These are phyloP conservation scores for Leccinum pachyderme DNA, from an alignment of 1,284 basidiomycete genomes.

Conservation along the genomic window DNA sequence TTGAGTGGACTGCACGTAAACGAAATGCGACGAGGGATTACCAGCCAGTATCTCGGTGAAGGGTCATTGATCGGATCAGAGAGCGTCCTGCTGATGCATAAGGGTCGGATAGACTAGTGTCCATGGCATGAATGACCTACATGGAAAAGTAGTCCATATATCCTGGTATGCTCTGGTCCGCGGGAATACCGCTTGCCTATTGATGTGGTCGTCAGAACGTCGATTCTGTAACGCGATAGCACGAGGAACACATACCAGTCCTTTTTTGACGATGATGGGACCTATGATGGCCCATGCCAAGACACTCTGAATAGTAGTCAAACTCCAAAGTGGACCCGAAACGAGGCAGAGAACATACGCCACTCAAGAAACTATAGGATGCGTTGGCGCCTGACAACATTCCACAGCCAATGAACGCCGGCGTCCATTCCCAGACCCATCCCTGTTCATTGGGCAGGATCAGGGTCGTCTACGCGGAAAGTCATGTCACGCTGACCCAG, in stretches of 20 bases:
- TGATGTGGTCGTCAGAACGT: neutral
- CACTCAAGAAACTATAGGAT: conserved; percentile 54
- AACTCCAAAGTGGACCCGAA: neutral
- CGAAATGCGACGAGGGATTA: neutral
- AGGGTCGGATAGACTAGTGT: neutral
- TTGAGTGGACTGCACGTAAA: neutral
- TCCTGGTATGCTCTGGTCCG: neutral
- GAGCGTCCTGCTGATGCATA: neutral
- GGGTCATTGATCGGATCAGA: neutral
- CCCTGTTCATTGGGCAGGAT: conserved; percentile 35
- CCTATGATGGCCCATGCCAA: conserved; percentile 69
- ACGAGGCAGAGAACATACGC: conserved; percentile 32
- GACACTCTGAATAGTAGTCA: conserved; percentile 46
- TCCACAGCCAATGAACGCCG: conserved; percentile 67
- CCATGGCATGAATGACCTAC: neutral
- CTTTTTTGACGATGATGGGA: conserved; percentile 54
- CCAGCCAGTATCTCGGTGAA: conserved; percentile 2
- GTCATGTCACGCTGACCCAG: conserved; percentile 6
- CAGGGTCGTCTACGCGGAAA: neutral
- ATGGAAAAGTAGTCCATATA: conserved; percentile 1
- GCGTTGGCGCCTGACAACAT: conserved; percentile 68
- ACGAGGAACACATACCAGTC: conserved; percentile 18
- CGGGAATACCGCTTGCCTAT: neutral
- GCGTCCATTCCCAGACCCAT: conserved; percentile 36
- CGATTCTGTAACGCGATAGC: neutral